These are phyloP conservation scores for Apiospora arundinis DNA, from an alignment of 2,329 filamentous ascomycete genomes.

Conservation along the genomic window DNA sequence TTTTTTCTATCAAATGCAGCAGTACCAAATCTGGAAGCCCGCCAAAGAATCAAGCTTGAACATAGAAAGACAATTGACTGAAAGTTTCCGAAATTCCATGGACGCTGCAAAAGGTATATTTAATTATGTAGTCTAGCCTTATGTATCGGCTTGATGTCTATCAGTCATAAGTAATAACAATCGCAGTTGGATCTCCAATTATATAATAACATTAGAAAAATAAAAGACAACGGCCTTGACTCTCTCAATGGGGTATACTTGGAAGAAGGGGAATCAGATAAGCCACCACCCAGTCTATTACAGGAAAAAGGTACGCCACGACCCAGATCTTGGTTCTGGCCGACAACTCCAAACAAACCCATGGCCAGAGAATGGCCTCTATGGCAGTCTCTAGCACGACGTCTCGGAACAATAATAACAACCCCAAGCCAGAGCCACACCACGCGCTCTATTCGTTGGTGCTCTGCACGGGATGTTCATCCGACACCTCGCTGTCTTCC, in stretches of 20 bases:
- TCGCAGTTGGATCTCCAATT: background rate
- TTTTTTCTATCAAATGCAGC: background rate
- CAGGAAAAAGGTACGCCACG: background rate
- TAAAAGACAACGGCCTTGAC: background rate
- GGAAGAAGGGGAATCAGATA: constrained; percentile 4
- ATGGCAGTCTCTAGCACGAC: background rate
- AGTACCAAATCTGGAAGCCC: background rate
- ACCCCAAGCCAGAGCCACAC: background rate
- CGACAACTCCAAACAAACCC: background rate
- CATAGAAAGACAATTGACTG: background rate
- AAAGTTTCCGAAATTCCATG: background rate
- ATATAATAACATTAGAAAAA: background rate
- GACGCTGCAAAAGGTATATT: background rate
- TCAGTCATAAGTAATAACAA: background rate
- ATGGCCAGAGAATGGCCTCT: background rate
- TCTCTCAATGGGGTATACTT: constrained; percentile 10
- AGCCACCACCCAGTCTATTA: background rate
- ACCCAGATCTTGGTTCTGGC: background rate
- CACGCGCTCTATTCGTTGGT: background rate
- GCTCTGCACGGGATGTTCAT: background rate
- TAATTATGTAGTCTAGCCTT: background rate
- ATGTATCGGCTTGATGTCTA: background rate
- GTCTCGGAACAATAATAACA: too few relatives aligned
- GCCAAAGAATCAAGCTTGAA: background rate
- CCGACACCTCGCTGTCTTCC: constrained; percentile 46